These are phyloP conservation scores for Sphenostylis stenocarpa DNA, from an alignment of 306 rosid genomes.

Conservation along the genomic window DNA sequence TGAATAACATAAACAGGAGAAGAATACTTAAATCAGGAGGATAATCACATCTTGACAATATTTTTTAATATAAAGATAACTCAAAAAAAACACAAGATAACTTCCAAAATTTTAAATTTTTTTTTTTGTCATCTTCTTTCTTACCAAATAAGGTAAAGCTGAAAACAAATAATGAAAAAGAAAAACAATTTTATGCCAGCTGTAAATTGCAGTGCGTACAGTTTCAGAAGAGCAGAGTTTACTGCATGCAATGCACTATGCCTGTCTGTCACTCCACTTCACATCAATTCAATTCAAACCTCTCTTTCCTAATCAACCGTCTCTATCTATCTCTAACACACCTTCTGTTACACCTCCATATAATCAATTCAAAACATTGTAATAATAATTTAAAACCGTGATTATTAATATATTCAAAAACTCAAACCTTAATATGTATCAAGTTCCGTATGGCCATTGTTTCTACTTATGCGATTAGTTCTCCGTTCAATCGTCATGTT, in stretches of 20 bases:
- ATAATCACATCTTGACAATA: too few relatives aligned
- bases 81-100: too few relatives aligned
- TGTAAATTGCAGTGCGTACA: neutral
- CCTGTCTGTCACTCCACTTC: neutral
- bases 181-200: neutral
- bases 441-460: too few relatives aligned
- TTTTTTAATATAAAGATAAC: too few relatives aligned
- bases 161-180: neutral
- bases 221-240: neutral
- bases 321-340: neutral
- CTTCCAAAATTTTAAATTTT: neutral
- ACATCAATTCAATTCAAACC: neutral
- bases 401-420: too few relatives aligned
- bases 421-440: too few relatives aligned
- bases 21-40: neutral
- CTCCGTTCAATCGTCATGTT: too few relatives aligned
- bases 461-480: too few relatives aligned
- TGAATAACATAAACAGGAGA: neutral
- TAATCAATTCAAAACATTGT: too few relatives aligned
- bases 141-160: neutral
- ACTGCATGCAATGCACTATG: neutral
- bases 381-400: too few relatives aligned
- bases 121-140: neutral
- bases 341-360: neutral
- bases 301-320: neutral